Conservation (phyloP, 164 flowering plant genomes). For the Cinnamomum chago region DNA sequence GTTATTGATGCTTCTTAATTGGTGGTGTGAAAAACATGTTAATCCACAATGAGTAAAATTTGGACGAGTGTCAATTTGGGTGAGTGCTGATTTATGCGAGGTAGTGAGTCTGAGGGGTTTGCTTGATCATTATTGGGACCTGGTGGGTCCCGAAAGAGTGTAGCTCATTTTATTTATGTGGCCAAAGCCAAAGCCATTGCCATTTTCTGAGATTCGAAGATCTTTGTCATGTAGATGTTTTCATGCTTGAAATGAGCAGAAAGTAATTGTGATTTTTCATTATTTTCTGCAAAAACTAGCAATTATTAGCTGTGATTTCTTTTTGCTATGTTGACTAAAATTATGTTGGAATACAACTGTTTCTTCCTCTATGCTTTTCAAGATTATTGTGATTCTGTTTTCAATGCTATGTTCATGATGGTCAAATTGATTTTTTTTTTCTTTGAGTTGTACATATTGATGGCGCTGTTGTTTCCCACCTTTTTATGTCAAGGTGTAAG, state of each 20-base stretch:
- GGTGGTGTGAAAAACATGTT: too few species aligned
- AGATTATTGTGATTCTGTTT: background rate
- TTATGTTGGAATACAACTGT: background rate
- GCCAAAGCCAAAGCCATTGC: too few species aligned
- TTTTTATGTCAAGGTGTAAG: constrained; percentile 34
- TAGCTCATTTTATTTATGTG: too few species aligned
- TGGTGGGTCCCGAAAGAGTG: too few species aligned
- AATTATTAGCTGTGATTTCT: background rate
- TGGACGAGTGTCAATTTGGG: too few species aligned
- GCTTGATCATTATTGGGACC: too few species aligned
- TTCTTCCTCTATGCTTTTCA: background rate
- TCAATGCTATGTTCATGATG: background rate
- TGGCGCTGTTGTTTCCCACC: constrained; percentile 6
- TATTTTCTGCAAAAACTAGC: background rate
- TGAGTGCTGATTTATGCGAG: too few species aligned
- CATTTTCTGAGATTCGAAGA: too few species aligned
- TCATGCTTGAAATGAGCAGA: background rate
- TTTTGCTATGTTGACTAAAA: background rate
- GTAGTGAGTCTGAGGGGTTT: too few species aligned
- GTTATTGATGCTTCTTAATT: too few species aligned
- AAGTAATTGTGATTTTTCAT: background rate
- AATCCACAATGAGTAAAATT: too few species aligned
- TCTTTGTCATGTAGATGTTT: too few species aligned
- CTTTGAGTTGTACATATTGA: constrained; percentile 3
- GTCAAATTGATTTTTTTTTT: background rate